Evolutionary conservation across 2,329 filamentous ascomycete genomes (phyloP).

Genomic region (Pseudocercospora eumusae): DNA sequence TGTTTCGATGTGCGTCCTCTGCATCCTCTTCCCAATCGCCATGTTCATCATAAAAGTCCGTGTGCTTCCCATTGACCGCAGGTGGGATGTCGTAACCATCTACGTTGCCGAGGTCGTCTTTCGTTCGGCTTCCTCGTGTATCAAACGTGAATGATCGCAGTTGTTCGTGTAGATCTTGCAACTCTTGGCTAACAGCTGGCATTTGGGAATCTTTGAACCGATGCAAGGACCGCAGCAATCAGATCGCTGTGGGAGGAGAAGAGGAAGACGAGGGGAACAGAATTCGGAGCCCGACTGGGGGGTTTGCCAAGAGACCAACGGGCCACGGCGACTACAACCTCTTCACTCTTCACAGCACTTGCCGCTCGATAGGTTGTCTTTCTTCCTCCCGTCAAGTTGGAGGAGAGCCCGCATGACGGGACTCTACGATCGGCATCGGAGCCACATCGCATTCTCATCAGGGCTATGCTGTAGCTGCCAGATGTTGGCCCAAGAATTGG

Average conservation of each 20-base stretch:
- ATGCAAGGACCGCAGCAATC: background rate
- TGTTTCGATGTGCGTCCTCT: conserved; percentile 27
- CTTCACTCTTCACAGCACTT: too few relatives aligned
- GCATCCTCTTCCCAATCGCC: conserved; percentile 24
- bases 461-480: background rate
- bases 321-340: too few relatives aligned
- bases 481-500: background rate
- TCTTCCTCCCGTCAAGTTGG: too few relatives aligned
- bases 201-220: background rate
- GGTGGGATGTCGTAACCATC: background rate
- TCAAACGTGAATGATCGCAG: background rate
- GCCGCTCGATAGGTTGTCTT: too few relatives aligned
- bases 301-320: background rate
- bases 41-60: background rate
- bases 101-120: background rate
- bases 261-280: too few relatives aligned
- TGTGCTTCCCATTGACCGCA: background rate
- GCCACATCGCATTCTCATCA: too few relatives aligned
- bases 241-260: background rate
- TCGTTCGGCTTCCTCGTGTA: background rate
- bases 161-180: background rate
- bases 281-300: background rate
- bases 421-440: too few relatives aligned
- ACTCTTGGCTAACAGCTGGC: background rate
- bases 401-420: too few relatives aligned